These are phyloP conservation scores for Boletus barrowsii DNA, from an alignment of 768 basidiomycete genomes.

Conservation along the genomic window DNA sequence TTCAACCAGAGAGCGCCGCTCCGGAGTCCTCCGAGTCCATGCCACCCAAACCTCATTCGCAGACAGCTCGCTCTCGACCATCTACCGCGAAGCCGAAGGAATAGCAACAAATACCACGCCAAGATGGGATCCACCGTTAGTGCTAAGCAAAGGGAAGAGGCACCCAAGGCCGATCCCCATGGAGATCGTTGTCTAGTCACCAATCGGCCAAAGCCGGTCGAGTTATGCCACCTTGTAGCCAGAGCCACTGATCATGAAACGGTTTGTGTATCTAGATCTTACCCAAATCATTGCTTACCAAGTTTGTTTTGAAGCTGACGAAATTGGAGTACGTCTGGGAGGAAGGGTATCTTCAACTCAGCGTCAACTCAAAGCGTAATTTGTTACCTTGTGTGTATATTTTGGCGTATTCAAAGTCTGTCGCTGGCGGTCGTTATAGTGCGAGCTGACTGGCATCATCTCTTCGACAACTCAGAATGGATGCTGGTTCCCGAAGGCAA, in stretches of 20 bases:
- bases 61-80: no score
- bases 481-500: not conserved
- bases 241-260: not conserved
- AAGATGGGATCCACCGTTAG: not conserved
- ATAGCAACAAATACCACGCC: not conserved
- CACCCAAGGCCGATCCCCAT: not conserved
- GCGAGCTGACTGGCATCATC: not conserved
- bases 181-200: not conserved
- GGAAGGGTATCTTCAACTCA: not conserved
- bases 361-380: not conserved
- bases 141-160: not conserved
- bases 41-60: no score
- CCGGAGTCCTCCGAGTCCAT: no score
- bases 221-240: not conserved
- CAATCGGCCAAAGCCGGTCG: not conserved
- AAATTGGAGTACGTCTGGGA: slow-evolving; percentile 1
- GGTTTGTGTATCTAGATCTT: not conserved
- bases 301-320: not conserved
- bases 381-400: not conserved
- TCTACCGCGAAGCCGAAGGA: no score
- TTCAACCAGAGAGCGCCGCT: no score
- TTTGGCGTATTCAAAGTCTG: not conserved
- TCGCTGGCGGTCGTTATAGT: not conserved
- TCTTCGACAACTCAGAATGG: not conserved
- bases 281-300: not conserved